Evolutionary conservation across 805 yeast species (phyloP), one percentile per base, ranked within the genome.

Genomic region (Metschnikowia sp.): DNA sequence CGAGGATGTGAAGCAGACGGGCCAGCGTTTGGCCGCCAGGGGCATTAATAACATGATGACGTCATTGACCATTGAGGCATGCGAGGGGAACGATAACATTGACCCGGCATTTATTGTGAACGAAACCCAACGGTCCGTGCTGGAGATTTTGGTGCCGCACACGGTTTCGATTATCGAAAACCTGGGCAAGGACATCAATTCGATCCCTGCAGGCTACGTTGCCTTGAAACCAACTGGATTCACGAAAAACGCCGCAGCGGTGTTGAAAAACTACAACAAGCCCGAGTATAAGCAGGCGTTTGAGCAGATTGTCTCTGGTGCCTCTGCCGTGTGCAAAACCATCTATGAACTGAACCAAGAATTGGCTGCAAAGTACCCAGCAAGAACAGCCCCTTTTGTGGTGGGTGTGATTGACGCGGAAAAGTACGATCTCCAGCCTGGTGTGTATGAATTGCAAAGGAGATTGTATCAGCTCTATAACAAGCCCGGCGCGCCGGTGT

Each of bases 161-260:
- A 78, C 91, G n/a, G 62, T 81, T 35, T 66, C 74, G 40, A 81
- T 83, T 64, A 76, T 86, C 55, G 65, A 72, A 45, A 60, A 68
- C 37, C 59, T 69, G 5, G 71, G 72, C 5, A 66, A 65, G 44
- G 74, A 75, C 53, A 70, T 84, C 54, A 84, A 87, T 63, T 75
- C 80, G 12, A 80, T 92, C 31, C 90, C 96, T 9, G 88, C 96
- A 2, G 96, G 96, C 26, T 91, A 88, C 66, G 87, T 89, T 48
- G 98, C 96, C 3, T 73, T 91, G 61, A 91, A 91, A 70, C 97
- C 98, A 41, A 88, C 96, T 26, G 98, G 97, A 2, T 75, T 92
- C 54, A 82, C 88, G 49, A 73, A 78, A 33, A 78, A 87, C 63
- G 96, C 97, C 2, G 86, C 87, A 11, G 75, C 80, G 18, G 86